A percentile compares a stretch with the other conserved stretches of the same genome.
phyloP scores from a whole-genome alignment of 1,139 yeast species.

The Hyphopichia khmerensis region DNA sequence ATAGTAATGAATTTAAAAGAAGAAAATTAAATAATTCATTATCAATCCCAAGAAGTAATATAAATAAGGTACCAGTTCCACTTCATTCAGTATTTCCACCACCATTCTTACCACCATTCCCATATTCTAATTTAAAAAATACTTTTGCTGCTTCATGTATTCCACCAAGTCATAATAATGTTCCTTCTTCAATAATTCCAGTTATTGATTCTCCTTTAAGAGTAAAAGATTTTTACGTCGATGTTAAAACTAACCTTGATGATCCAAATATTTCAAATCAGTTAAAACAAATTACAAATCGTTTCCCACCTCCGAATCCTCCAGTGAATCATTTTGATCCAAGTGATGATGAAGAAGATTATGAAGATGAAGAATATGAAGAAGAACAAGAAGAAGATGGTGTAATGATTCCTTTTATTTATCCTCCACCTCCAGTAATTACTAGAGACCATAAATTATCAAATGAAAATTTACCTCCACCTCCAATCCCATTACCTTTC shows the following conservation, averaged over 20 bases:
- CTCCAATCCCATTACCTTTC: constrained; percentile 44
- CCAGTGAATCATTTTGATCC: constrained; percentile 16
- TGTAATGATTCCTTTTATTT: constrained; percentile 47
- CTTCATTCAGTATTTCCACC: background rate
- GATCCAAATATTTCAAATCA: constrained; percentile 18
- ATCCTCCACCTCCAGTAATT: constrained; percentile 45
- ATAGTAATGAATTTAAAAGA: background rate
- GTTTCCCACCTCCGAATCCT: constrained; percentile 46
- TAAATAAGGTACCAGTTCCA: background rate
- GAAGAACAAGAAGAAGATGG: constrained; percentile 28
- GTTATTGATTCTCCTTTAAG: constrained; percentile 32
- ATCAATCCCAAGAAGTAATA: background rate
- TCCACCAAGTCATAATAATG: constrained; percentile 18
- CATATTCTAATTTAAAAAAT: background rate
- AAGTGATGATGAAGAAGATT: constrained; percentile 9
- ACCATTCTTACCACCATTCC: background rate
- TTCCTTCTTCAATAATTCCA: constrained; percentile 41
- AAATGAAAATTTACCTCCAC: background rate
- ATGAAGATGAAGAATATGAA: constrained; percentile 8
- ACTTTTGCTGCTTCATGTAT: background rate
- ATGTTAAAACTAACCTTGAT: constrained; percentile 18
- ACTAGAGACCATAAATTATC: too few species aligned
- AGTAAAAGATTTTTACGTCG: constrained; percentile 36
- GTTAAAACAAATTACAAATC: constrained; percentile 23
- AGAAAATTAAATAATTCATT: background rate